Base-by-base conservation (phyloP, 441 rosid genomes). In the Manihot esculenta region DNA sequence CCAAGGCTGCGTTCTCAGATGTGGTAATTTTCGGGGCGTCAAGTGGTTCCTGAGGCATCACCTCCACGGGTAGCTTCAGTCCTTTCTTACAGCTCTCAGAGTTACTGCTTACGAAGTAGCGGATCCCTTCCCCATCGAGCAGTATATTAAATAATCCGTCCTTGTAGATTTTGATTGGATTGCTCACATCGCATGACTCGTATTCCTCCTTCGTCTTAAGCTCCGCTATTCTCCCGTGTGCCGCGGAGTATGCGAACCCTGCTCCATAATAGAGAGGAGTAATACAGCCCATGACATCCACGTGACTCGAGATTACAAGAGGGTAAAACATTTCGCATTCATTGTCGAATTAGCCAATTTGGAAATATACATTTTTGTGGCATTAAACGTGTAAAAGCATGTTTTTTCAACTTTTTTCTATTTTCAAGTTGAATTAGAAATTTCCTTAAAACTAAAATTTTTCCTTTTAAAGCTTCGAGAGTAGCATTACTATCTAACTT, bases 241-340 rank as follows among this genome's bases (percentile, higher is more conserved):
- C 84, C 21, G 76, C 81, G 5, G 85, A 82, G 87, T 83, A 82
- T 70, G 85, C 66, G 74, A 88, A 83, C 89, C 87, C 90, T 86
- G 74, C 24, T 21, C 53, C 49, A 26, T 33, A 33, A 21, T 38
- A 15, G n/a, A 33, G 0, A 3, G 20, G 21, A 0, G 3, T 15
- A 51, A 42, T 0, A 6, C 11, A 21, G 0, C 20, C 41, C 49
- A 62, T 9, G 13, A 18, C 9, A 71, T 3, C 21, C 45, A 41
- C 27, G 54, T 21, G 51, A 64, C 12, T 55, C 38, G 14, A 55
- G 33, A 55, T 55, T 55, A 3, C 0, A 10, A 2, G 0, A 35
- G 5, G 4, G 41, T 5, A 35, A 2, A 2, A 2, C n/a, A n/a
- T n/a, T n/a, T n/a, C n/a, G n/a, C n/a, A n/a, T n/a, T n/a, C n/a